phyloP scores from a whole-genome alignment of 129 eudicot species.

The Flaveria sonorensis region DNA sequence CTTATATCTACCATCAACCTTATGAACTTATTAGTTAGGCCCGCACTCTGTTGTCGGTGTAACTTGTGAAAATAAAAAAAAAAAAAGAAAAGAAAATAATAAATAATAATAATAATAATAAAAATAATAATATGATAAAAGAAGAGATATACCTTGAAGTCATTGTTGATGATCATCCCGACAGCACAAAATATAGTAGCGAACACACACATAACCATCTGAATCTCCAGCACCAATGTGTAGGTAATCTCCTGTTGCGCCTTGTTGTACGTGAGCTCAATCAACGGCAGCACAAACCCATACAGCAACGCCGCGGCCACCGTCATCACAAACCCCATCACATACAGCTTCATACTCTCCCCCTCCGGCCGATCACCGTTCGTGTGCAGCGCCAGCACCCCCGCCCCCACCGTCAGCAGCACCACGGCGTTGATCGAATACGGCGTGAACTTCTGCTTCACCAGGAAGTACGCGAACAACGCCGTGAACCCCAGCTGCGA shows the following conservation, averaged over 20 bases:
- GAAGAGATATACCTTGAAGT: constrained; percentile 43
- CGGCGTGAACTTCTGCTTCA: constrained; percentile 57
- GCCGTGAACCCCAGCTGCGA: constrained; percentile 58
- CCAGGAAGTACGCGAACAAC: constrained; percentile 44
- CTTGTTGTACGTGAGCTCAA: constrained; percentile 45
- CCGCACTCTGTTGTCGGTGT: background rate
- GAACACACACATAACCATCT: constrained; percentile 50
- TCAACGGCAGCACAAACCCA: constrained; percentile 45
- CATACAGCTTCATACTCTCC: constrained; percentile 45
- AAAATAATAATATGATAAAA: too few species aligned
- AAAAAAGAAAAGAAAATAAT: too few species aligned
- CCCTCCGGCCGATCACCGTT: constrained; percentile 52
- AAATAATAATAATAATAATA: too few species aligned
- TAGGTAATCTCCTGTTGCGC: constrained; percentile 47
- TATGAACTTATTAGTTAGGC: background rate
- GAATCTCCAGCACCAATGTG: constrained; percentile 61
- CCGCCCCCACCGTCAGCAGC: constrained; percentile 54
- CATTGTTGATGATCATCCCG: constrained; percentile 55
- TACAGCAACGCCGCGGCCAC: constrained; percentile 46
- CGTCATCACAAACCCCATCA: constrained; percentile 52
- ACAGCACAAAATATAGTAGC: constrained; percentile 50
- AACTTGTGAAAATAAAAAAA: background rate
- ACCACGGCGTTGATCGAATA: constrained; percentile 56
- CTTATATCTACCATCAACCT: too few species aligned
- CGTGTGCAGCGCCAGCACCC: constrained; percentile 51